Conservation (phyloP, 176 grass and related monocot genomes). For the Tillandsia leiboldiana region DNA sequence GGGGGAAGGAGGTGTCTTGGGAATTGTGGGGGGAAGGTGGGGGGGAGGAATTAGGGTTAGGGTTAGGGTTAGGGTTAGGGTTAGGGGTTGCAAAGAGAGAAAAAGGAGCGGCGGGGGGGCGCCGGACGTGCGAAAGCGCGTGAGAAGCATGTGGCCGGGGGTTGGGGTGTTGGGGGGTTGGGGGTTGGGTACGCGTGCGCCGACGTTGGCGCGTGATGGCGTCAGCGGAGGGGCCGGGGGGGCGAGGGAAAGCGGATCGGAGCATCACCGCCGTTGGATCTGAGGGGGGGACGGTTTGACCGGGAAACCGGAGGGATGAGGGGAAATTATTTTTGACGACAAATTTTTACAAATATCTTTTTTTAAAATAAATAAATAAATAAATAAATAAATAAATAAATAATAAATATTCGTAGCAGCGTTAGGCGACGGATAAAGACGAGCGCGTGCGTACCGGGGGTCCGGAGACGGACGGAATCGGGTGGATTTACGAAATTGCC, state of each 20-base stretch:
- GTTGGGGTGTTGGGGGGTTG: background rate
- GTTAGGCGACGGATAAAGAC: too few species aligned
- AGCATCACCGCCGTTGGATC: slow-evolving; percentile 66
- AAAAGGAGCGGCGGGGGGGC: slow-evolving; percentile 32
- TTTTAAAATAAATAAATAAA: too few species aligned
- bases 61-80: slow-evolving; percentile 26
- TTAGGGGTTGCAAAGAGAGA: slow-evolving; percentile 30
- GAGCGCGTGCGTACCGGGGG: too few species aligned
- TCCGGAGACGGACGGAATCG: slow-evolving; percentile 1
- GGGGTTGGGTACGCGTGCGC: slow-evolving; percentile 23
- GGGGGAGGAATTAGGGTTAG: slow-evolving; percentile 41
- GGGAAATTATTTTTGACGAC: background rate
- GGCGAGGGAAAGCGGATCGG: slow-evolving; percentile 34
- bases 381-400: too few species aligned
- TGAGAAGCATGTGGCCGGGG: slow-evolving; percentile 9
- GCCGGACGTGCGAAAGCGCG: slow-evolving; percentile 7
- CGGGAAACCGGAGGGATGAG: slow-evolving; percentile 39
- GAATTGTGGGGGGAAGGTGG: slow-evolving; percentile 8
- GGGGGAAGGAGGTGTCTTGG: slow-evolving; percentile 7
- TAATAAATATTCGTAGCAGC: too few species aligned
- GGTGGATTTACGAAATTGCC: background rate
- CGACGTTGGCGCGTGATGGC: slow-evolving; percentile 35
- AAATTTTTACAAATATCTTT: background rate
- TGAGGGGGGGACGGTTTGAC: slow-evolving; percentile 42
- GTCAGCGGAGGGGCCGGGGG: slow-evolving; percentile 26